These are phyloP conservation scores for Chrysanthemum makinoi DNA, from an alignment of 129 eudicot species.

Conservation along the genomic window DNA sequence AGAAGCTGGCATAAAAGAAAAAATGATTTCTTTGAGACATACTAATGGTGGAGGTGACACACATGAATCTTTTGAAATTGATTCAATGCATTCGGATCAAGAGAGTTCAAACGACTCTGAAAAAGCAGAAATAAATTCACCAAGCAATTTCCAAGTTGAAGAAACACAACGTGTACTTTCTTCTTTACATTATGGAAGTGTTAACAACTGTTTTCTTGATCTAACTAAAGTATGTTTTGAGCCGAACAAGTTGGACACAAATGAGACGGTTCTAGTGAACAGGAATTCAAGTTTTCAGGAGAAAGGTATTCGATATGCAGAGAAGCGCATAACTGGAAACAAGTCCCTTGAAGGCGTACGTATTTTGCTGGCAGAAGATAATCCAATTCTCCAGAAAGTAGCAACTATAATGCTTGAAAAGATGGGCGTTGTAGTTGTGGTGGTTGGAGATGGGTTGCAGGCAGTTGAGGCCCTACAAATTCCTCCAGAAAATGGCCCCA, in stretches of 20 bases:
- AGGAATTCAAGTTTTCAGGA: background rate
- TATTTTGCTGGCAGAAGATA: constrained; percentile 89
- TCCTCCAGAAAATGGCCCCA: constrained; percentile 21
- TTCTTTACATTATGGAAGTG: constrained; percentile 29
- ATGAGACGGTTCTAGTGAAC: constrained; percentile 17
- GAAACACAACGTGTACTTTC: constrained; percentile 22
- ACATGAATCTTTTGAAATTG: constrained; percentile 61
- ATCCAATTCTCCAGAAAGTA: constrained; percentile 86
- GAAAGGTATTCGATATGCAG: constrained; percentile 16
- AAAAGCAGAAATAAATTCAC: constrained; percentile 35
- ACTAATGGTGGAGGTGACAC: constrained; percentile 33
- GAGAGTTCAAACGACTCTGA: constrained; percentile 62
- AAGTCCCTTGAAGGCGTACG: constrained; percentile 64
- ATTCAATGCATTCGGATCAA: constrained; percentile 48
- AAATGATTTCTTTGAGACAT: constrained; percentile 20
- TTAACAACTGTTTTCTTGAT: constrained; percentile 48
- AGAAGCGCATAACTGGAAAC: constrained; percentile 36
- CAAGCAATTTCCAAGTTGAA: constrained; percentile 22
- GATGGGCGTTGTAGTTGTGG: constrained; percentile 77
- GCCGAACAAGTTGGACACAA: constrained; percentile 29
- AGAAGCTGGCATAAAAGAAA: constrained; percentile 64
- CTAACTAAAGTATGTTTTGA: constrained; percentile 37
- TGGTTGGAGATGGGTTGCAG: constrained; percentile 84
- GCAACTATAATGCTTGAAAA: constrained; percentile 97
- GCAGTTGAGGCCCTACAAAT: constrained; percentile 72